phyloP scores from a whole-genome alignment of 495 filamentous ascomycete genomes.

The Hyaloscypha bicolor region DNA sequence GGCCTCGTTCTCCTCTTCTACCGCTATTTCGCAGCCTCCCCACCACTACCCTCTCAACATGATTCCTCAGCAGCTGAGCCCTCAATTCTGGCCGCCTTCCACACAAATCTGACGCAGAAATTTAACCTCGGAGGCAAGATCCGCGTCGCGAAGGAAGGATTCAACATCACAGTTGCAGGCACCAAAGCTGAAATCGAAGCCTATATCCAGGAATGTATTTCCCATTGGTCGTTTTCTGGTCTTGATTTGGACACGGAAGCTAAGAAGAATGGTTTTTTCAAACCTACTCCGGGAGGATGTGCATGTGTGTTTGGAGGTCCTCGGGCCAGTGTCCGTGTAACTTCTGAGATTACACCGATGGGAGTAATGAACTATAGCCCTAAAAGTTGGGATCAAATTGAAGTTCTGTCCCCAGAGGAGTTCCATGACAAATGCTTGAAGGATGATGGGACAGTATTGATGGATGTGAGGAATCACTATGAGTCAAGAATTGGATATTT shows the following conservation, averaged over 20 bases:
- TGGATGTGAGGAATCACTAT: slow-evolving; percentile 36
- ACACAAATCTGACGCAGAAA: slow-evolving; percentile 15
- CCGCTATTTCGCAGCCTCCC: slow-evolving; percentile 26
- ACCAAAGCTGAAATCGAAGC: slow-evolving; percentile 18
- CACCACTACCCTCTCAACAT: background rate
- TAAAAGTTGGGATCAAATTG: slow-evolving; percentile 24
- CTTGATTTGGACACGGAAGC: slow-evolving; percentile 18
- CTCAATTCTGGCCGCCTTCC: slow-evolving; percentile 20
- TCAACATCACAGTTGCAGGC: slow-evolving; percentile 34
- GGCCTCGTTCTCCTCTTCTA: slow-evolving; percentile 35
- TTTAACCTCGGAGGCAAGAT: slow-evolving; percentile 29
- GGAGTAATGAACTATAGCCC: slow-evolving; percentile 31
- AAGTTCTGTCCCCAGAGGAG: slow-evolving; percentile 22
- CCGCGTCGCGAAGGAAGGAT: slow-evolving; percentile 30
- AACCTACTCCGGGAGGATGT: slow-evolving; percentile 28
- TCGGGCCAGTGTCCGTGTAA: slow-evolving; percentile 19
- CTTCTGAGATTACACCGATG: slow-evolving; percentile 33
- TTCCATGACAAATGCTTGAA: slow-evolving; percentile 27
- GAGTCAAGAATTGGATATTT: slow-evolving; percentile 36
- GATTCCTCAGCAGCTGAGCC: background rate
- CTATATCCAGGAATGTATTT: slow-evolving; percentile 28
- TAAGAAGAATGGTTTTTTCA: slow-evolving; percentile 26
- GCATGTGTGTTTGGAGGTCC: slow-evolving; percentile 27
- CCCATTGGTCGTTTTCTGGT: slow-evolving; percentile 30
- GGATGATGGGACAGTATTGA: slow-evolving; percentile 17